Evolutionary conservation across 1,284 basidiomycete genomes (phyloP).

Genomic region (Omphalotus olearius): DNA sequence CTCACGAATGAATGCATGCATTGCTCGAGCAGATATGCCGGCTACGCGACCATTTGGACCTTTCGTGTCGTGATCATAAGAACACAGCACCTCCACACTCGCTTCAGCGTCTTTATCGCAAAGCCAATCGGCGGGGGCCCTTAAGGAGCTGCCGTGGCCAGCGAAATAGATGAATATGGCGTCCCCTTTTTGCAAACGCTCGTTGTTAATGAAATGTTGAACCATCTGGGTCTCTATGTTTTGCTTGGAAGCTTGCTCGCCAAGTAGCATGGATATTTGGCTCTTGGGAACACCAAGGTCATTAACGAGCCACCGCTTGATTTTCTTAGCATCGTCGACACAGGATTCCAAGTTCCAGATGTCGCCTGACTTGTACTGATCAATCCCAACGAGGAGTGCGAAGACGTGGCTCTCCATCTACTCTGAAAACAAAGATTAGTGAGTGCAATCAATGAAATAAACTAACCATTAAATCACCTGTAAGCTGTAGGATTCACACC

Average conservation of each 20-base stretch:
- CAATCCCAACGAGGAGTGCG: constrained; percentile 60
- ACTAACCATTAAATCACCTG: too few species aligned
- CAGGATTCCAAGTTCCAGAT: constrained; percentile 64
- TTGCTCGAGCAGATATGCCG: constrained; percentile 63
- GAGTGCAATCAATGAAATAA: too few species aligned
- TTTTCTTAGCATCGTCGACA: constrained; percentile 52
- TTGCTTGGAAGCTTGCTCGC: constrained; percentile 54
- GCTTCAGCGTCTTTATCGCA: constrained; percentile 28
- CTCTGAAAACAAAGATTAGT: background rate
- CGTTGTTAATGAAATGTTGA: constrained; percentile 56
- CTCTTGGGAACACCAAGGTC: constrained; percentile 53
- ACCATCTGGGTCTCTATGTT: constrained; percentile 56
- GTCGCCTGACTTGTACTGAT: constrained; percentile 57
- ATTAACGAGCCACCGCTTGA: constrained; percentile 51
- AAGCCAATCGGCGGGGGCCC: constrained; percentile 55
- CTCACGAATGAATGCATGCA: constrained; percentile 53
- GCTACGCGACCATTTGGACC: constrained; percentile 41
- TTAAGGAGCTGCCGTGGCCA: constrained; percentile 56
- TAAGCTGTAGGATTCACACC: too few species aligned
- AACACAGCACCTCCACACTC: constrained; percentile 54
- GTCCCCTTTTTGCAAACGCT: constrained; percentile 51
- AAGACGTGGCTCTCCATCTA: constrained; percentile 47
- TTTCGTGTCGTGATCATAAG: constrained; percentile 58
- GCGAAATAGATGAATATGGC: constrained; percentile 66
- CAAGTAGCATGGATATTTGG: constrained; percentile 51